A percentile compares a stretch with the other conserved stretches of the same genome.
Conservation (phyloP, 2,329 filamentous ascomycete species). For the Dactylonectria estremocensis region DNA sequence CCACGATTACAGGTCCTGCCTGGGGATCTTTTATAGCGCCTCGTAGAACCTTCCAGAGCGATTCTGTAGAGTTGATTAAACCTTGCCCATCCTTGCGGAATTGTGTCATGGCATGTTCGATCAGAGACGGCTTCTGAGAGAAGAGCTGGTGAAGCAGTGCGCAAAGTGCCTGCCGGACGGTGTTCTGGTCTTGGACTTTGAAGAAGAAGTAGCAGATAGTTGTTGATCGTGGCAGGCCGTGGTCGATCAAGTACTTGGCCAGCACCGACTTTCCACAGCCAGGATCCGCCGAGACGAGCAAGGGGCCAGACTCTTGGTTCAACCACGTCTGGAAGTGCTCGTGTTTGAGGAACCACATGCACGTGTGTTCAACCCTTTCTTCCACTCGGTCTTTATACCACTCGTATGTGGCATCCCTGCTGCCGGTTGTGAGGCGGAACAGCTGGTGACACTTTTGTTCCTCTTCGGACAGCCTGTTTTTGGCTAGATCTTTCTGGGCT, state of each 20-base stretch:
- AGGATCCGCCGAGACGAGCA: conserved; percentile 57
- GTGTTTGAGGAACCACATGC: neutral
- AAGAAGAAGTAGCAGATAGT: conserved; percentile 61
- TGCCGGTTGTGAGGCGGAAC: conserved; percentile 27
- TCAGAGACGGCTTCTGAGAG: conserved; percentile 48
- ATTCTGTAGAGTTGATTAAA: conserved; percentile 33
- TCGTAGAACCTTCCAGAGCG: conserved; percentile 54
- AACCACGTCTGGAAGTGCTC: neutral
- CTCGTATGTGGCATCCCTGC: no score
- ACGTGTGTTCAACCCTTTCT: conserved; percentile 24
- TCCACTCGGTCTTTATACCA: conserved; percentile 41
- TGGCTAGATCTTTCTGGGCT: no score
- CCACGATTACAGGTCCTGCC: conserved; percentile 46
- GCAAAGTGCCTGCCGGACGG: conserved; percentile 52
- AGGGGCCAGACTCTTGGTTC: conserved; percentile 45
- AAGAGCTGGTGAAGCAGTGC: conserved; percentile 59
- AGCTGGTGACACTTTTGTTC: conserved; percentile 31
- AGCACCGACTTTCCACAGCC: conserved; percentile 58
- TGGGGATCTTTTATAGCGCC: conserved; percentile 38
- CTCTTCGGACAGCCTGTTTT: conserved; percentile 13
- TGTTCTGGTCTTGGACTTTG: conserved; percentile 57
- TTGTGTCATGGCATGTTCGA: conserved; percentile 51
- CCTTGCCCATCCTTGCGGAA: conserved; percentile 44
- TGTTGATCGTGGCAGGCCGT: conserved; percentile 36
- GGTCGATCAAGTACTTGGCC: conserved; percentile 39